A percentile compares a stretch with the other conserved stretches of the same genome.
phyloP scores from a whole-genome alignment of 139 green algal species.

The Pseudopediastrum boryanum region DNA sequence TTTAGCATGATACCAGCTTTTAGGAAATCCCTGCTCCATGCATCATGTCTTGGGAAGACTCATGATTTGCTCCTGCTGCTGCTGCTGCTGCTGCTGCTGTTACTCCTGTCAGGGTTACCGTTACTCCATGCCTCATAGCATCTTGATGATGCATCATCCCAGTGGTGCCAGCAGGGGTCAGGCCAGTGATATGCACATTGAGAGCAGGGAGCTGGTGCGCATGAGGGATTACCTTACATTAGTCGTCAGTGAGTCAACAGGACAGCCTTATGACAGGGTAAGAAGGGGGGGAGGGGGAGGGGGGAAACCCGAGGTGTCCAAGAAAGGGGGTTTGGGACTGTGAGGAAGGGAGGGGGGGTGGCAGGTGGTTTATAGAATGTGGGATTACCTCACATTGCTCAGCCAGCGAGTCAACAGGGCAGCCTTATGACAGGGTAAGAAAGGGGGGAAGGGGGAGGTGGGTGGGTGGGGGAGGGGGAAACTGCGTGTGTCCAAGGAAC shows the following conservation, averaged over 20 bases:
- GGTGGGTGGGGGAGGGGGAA: too few relatives aligned
- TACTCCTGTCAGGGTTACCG: slow-evolving; percentile 78
- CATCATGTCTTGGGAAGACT: neutral
- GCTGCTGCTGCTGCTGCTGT: neutral
- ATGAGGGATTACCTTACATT: slow-evolving; percentile 91
- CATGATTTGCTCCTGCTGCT: neutral
- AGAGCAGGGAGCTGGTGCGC: slow-evolving; percentile 93
- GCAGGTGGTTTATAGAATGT: neutral
- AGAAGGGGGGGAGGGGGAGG: neutral
- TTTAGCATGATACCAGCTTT: too few relatives aligned
- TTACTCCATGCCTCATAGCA: slow-evolving; percentile 87
- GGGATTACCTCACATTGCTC: too few relatives aligned
- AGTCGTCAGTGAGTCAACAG: slow-evolving; percentile 79
- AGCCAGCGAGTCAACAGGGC: too few relatives aligned
- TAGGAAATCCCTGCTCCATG: too few relatives aligned
- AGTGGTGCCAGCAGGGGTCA: slow-evolving; percentile 90
- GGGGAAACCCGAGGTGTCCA: neutral
- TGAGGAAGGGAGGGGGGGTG: neutral
- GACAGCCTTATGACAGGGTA: slow-evolving; percentile 85
- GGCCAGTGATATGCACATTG: slow-evolving; percentile 97
- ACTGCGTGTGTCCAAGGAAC: too few relatives aligned
- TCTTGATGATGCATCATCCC: slow-evolving; percentile 97
- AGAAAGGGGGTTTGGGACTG: neutral
- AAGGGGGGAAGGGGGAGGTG: too few relatives aligned
- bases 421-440: too few relatives aligned